phyloP scores from a whole-genome alignment of 768 basidiomycete genomes.

The Tubosaeta sp. region DNA sequence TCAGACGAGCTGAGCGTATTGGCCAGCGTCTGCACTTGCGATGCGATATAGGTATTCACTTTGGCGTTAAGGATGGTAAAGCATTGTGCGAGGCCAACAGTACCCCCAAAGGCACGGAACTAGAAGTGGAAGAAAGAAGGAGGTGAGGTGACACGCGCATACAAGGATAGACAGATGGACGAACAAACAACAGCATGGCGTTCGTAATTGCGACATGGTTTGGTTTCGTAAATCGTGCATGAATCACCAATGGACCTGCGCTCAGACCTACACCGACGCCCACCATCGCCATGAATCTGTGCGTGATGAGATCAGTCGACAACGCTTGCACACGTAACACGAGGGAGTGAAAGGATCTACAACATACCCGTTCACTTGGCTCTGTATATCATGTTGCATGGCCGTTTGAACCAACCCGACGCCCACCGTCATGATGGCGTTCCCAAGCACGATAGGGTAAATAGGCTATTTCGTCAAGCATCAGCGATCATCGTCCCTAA shows the following conservation, averaged over 20 bases:
- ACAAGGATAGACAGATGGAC: conserved; percentile 11
- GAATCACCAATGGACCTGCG: conserved; percentile 37
- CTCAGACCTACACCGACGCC: conserved; percentile 43
- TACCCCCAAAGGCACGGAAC: conserved; percentile 50
- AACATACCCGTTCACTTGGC: conserved; percentile 34
- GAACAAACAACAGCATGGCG: conserved; percentile 42
- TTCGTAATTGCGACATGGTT: conserved; percentile 41
- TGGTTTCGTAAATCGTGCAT: conserved; percentile 44
- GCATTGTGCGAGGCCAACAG: conserved; percentile 51
- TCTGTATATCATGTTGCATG: conserved; percentile 35
- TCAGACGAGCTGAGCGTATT: conserved; percentile 30
- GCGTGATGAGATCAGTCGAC: background rate
- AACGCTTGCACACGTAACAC: background rate
- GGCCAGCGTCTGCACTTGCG: conserved; percentile 16
- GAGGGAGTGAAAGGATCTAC: background rate
- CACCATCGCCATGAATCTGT: conserved; percentile 41
- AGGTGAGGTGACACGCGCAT: background rate
- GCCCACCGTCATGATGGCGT: conserved; percentile 33
- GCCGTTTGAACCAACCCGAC: conserved; percentile 42
- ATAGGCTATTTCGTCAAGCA: conserved; percentile 31
- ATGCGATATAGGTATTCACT: conserved; percentile 33
- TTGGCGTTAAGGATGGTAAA: conserved; percentile 44
- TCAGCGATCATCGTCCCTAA: background rate
- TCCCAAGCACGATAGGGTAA: conserved; percentile 39
- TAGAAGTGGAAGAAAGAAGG: conserved; percentile 8